Base-by-base conservation (phyloP, 1,284 basidiomycete genomes). In the Ustilago loliicola region DNA sequence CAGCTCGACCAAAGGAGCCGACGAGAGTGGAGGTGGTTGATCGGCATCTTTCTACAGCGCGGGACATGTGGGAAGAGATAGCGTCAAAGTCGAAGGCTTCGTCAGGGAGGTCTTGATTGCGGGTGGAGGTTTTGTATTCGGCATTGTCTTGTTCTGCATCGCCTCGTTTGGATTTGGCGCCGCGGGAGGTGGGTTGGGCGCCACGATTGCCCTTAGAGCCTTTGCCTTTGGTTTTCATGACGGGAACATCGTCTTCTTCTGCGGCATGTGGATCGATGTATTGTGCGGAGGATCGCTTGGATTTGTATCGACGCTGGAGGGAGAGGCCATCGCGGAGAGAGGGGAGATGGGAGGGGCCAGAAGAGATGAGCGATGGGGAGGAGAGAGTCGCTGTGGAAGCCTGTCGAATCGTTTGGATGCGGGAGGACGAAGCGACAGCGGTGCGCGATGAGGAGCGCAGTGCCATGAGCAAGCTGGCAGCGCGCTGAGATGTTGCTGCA, bases 181-280 rank as follows among this genome's bases (percentile, higher is more conserved):
- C 76, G 9, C 59, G 57, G 1, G 70, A 57, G 42, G 70, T 51
- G n/a, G 72, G 32, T 47, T 67, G 59, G 17, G 61, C 55, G 1
- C 64, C 67, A 13, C 70, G 69, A 27, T 72, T 69, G 32, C 45
- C 45, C 42, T 83, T 81, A 42, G 72, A 64, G 1, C 77, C 79
- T 58, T 83, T 83, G 68, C 81, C 81, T 66, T 76, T 78, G 25
- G 81, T 83, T 45, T 79, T 72, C 56, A 83, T 76, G 17, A 83
- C 81, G 34, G 80, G 81, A 2, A 81, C 80, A n/a, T 83, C 81
- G 60, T 78, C 77, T 7, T 64, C 70, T 7, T 58, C 53, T 10
- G 62, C 79, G 32, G 69, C 69, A n/a, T 76, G 5, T 6, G 60
- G 62, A 23, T 79, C 69, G 52, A 73, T 73, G 64, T 73, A 67